These are phyloP conservation scores for Basipetospora chlamydospora DNA, from an alignment of 2,329 filamentous ascomycete genomes.

Conservation along the genomic window DNA sequence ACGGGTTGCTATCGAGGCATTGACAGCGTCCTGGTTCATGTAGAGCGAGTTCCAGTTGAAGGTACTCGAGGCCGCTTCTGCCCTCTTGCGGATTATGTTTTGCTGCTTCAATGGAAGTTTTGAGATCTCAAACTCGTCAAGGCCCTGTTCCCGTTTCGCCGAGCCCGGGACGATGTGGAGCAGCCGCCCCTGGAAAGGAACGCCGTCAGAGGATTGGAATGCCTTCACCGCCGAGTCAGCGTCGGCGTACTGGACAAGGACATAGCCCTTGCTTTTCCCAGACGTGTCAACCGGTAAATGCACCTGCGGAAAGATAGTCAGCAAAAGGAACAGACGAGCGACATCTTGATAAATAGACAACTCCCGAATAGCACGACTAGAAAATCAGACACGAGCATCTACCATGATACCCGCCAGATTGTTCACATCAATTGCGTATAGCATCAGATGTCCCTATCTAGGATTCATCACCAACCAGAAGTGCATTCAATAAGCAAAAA, in stretches of 20 bases:
- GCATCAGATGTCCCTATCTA: constrained; percentile 99
- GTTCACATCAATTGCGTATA: constrained; percentile 65
- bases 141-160: constrained; percentile 63
- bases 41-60: constrained; percentile 99
- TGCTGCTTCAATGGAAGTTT: constrained; percentile 92
- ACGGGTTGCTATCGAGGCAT: constrained; percentile 73
- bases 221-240: constrained; percentile 62
- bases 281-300: constrained; percentile 66
- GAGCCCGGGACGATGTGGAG: constrained; percentile 79
- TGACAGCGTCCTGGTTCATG: constrained; percentile 92
- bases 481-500: constrained; percentile 5
- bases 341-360: too few relatives aligned
- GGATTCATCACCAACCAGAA: constrained; percentile 65
- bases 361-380: too few relatives aligned
- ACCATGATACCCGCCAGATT: constrained; percentile 75
- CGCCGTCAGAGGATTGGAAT: constrained; percentile 65
- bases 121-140: constrained; percentile 81
- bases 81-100: constrained; percentile 73
- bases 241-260: constrained; percentile 67
- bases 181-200: constrained; percentile 82
- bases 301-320: constrained; percentile 41
- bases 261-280: constrained; percentile 75
- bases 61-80: constrained; percentile 58
- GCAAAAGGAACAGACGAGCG: constrained; percentile 29
- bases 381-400: constrained; percentile 42